Percentiles rank a stretch among this genome's conserved stretches.
Conservation (phyloP, 495 filamentous ascomycete species). For the Oidiodendron maius region DNA sequence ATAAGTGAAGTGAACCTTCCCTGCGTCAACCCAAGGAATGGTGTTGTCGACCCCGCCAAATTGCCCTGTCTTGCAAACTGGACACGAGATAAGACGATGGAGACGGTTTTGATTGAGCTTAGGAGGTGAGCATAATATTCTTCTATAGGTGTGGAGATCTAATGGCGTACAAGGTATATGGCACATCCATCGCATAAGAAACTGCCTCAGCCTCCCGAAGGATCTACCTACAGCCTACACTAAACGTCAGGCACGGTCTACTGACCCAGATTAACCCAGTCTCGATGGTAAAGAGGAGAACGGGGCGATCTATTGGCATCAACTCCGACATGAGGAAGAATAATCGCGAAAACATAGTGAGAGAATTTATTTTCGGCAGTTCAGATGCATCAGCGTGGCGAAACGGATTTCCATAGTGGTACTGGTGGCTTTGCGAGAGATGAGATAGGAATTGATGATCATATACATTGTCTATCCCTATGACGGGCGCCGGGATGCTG, state of each 20-base stretch:
- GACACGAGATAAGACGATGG: slow-evolving; percentile 87
- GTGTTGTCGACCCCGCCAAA: slow-evolving; percentile 75
- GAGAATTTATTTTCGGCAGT: not conserved
- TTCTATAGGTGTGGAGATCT: not conserved
- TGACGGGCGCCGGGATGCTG: no score
- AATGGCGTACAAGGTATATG: slow-evolving; percentile 66
- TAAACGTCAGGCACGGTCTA: no score
- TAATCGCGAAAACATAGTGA: not conserved
- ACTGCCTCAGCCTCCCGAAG: slow-evolving; percentile 87
- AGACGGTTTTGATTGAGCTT: slow-evolving; percentile 86
- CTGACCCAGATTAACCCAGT: no score
- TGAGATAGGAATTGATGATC: no score
- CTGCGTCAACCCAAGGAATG: slow-evolving; percentile 74
- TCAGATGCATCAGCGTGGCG: slow-evolving; percentile 24
- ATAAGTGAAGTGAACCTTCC: slow-evolving; percentile 91
- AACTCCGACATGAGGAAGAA: not conserved
- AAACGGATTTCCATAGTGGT: slow-evolving; percentile 15
- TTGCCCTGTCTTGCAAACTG: slow-evolving; percentile 80
- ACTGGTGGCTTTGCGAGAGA: slow-evolving; percentile 11
- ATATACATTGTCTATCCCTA: no score
- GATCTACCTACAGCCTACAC: slow-evolving; percentile 54
- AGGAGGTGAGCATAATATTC: slow-evolving; percentile 48
- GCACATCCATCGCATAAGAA: slow-evolving; percentile 92
- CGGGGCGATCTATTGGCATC: not conserved
- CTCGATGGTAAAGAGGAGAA: no score